phyloP scores from a whole-genome alignment of 83 land plant species.

The Isoetes engelmannii region DNA sequence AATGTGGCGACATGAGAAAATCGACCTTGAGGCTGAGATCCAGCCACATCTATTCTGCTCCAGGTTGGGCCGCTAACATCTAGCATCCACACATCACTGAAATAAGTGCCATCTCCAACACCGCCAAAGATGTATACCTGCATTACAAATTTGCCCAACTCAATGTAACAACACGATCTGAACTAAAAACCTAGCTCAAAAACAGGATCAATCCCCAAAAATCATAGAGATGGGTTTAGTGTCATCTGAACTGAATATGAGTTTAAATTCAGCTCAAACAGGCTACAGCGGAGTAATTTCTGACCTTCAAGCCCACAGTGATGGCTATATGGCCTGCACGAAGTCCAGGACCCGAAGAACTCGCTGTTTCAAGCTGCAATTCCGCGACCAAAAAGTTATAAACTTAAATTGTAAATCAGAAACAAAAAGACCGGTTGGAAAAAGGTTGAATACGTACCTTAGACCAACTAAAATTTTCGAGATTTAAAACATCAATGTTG shows the following conservation, averaged over 20 bases:
- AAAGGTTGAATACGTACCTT: slow-evolving; percentile 30
- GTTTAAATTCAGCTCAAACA: too few species aligned
- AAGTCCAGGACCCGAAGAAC: slow-evolving; percentile 48
- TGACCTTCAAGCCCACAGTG: slow-evolving; percentile 43
- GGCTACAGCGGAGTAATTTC: neutral
- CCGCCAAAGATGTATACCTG: slow-evolving; percentile 67
- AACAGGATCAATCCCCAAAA: too few species aligned
- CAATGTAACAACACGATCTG: too few species aligned
- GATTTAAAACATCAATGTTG: slow-evolving; percentile 47
- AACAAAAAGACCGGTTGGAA: neutral
- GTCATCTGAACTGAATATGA: too few species aligned
- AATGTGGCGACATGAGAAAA: slow-evolving; percentile 59
- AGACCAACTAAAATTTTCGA: slow-evolving; percentile 51
- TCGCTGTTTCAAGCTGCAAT: slow-evolving; percentile 29
- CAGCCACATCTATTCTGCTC: slow-evolving; percentile 43
- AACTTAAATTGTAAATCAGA: neutral
- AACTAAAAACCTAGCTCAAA: too few species aligned
- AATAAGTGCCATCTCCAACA: slow-evolving; percentile 62
- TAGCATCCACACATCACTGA: slow-evolving; percentile 62
- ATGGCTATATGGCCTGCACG: slow-evolving; percentile 60
- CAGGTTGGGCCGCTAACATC: slow-evolving; percentile 43
- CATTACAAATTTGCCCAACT: neutral
- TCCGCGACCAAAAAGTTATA: too few species aligned
- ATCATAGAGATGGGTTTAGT: too few species aligned
- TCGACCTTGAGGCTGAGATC: slow-evolving; percentile 56